These are phyloP conservation scores for Capsicum chinense DNA, from an alignment of 257 asterid genomes.

Conservation along the genomic window DNA sequence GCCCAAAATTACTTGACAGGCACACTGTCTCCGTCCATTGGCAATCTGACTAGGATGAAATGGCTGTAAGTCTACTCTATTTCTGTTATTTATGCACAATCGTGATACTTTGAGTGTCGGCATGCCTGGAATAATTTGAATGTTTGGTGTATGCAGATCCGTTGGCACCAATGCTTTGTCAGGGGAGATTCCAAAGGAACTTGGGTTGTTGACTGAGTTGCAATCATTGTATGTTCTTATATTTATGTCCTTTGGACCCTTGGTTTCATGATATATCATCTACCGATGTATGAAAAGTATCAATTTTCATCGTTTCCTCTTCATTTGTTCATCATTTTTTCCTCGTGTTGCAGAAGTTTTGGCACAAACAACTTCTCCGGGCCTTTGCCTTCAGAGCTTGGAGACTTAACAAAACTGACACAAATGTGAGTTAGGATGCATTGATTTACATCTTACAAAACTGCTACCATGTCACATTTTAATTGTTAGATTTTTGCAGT, in stretches of 20 bases:
- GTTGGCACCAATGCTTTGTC: slow-evolving; percentile 64
- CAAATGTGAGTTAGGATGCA: slow-evolving; percentile 52
- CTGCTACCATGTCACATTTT: neutral
- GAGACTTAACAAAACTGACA: slow-evolving; percentile 55
- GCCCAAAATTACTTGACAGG: slow-evolving; percentile 67
- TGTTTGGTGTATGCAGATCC: slow-evolving; percentile 45
- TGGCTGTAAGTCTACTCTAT: slow-evolving; percentile 52
- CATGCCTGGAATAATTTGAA: neutral
- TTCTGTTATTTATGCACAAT: neutral
- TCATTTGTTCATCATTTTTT: slow-evolving; percentile 22
- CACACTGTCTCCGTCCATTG: slow-evolving; percentile 58
- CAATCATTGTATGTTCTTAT: slow-evolving; percentile 50
- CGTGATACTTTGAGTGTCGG: neutral
- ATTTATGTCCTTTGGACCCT: neutral
- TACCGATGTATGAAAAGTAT: neutral
- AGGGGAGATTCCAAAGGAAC: slow-evolving; percentile 72
- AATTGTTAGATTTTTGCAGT: slow-evolving; percentile 14
- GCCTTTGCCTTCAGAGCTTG: slow-evolving; percentile 71
- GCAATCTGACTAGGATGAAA: slow-evolving; percentile 65
- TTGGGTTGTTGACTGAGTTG: slow-evolving; percentile 64
- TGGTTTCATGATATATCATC: neutral
- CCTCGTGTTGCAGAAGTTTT: slow-evolving; percentile 46
- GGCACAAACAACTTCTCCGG: slow-evolving; percentile 79
- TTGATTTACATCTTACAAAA: slow-evolving; percentile 1
- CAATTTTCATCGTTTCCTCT: neutral